phyloP scores from a whole-genome alignment of 2,329 filamentous ascomycete genomes.

The Ophiostoma tasmaniense region DNA sequence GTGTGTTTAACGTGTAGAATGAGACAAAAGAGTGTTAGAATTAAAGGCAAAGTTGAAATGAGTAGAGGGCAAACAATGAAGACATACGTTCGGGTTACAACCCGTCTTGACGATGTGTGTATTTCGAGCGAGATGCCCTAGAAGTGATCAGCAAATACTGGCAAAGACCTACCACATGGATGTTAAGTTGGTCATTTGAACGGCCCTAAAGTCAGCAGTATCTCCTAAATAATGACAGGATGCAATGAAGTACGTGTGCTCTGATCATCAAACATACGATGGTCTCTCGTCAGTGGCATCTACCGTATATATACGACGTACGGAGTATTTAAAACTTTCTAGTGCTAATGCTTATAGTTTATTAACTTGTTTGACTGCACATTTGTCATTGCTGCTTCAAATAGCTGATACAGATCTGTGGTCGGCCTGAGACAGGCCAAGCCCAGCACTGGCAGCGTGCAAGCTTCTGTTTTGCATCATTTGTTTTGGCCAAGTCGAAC shows the following conservation, averaged over 20 bases:
- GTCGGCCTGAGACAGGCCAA: conserved; percentile 1
- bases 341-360: background rate
- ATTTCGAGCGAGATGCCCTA: background rate
- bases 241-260: background rate
- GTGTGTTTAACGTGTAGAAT: background rate
- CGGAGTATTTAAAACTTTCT: background rate
- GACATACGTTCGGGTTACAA: background rate
- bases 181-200: background rate
- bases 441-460: conserved; percentile 2
- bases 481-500: conserved; percentile 16
- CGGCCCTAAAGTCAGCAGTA: background rate
- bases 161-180: background rate
- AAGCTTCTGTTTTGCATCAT: conserved; percentile 3
- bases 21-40: background rate
- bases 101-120: background rate
- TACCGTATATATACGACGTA: background rate
- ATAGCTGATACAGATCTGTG: background rate
- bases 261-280: background rate
- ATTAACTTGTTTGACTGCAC: background rate
- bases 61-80: background rate
- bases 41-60: background rate
- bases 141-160: background rate
- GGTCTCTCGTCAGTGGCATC: background rate
- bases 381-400: background rate
- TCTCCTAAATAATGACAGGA: background rate